phyloP scores from a whole-genome alignment of 106 monocot genomes.

The Chionographis japonica region DNA sequence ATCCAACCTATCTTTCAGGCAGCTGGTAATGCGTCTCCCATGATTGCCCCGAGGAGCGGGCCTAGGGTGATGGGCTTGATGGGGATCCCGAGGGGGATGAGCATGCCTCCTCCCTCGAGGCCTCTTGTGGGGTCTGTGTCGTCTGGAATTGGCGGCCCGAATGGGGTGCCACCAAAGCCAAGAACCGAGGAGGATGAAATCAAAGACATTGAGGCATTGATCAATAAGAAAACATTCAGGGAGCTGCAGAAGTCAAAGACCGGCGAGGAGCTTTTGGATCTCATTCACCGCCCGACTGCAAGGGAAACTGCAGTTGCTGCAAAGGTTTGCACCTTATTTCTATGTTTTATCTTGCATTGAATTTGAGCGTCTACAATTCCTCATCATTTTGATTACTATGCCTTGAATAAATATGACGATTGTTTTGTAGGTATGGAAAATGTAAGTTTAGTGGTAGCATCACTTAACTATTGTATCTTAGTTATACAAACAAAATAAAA shows the following conservation, averaged over 20 bases:
- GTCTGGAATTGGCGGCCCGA: constrained; percentile 18
- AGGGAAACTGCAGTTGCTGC: constrained; percentile 94
- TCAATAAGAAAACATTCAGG: constrained; percentile 89
- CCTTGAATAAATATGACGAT: too few relatives aligned
- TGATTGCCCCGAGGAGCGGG: constrained; percentile 36
- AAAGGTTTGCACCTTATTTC: constrained; percentile 50
- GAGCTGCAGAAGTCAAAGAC: constrained; percentile 92
- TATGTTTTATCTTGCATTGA: not conserved
- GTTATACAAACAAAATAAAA: too few relatives aligned
- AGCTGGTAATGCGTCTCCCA: constrained; percentile 18
- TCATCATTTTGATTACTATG: not conserved
- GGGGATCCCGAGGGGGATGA: constrained; percentile 70
- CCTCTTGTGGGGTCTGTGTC: constrained; percentile 37
- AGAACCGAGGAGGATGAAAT: constrained; percentile 85
- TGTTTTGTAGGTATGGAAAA: too few relatives aligned
- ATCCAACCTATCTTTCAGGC: constrained; percentile 52
- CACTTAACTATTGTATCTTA: too few relatives aligned
- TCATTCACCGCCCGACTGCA: constrained; percentile 95
- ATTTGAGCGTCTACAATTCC: not conserved
- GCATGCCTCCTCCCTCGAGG: constrained; percentile 41
- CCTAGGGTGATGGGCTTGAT: constrained; percentile 60
- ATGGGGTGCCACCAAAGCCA: constrained; percentile 24
- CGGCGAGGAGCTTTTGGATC: constrained; percentile 96
- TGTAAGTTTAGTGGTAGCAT: too few relatives aligned
- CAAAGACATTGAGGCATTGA: constrained; percentile 86